Base-by-base conservation (phyloP, 2,329 filamentous ascomycete genomes). In the Onygena corvina region DNA sequence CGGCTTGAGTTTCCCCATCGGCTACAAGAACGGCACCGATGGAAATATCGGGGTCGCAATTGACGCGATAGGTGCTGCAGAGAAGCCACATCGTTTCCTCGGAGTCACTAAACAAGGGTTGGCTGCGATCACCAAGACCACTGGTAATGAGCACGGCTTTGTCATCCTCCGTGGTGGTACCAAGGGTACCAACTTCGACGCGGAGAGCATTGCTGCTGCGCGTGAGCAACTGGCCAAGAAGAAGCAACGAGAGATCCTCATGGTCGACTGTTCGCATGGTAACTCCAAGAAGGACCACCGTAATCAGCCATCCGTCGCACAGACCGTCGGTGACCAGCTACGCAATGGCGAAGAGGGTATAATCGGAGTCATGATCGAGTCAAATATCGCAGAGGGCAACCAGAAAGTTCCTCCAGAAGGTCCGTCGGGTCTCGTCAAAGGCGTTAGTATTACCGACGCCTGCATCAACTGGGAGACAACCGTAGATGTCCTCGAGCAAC, bases 1-100 rank as follows among this genome's bases (percentile, higher is more conserved):
- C 48, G 92, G 92, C 62, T 75, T 96, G 30, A 93, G 85, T 58
- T 96, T 95, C 83, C 92, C 92, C 1, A 88, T 98, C 8, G 92
- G 92, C 47, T 98, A 98, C 84, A 98, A 98, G 79, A 98, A 98
- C 69, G 92, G 92, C 56, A 98, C 92, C 27, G 92, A 98, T 65
- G 92, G 92, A 47, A 84, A 83, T 6, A 72, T 96, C 44, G 79
- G 82, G 50, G 89, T 96, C 3, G 89, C 92, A 9, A 86, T 96
- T 59, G 92, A 98, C 64, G 92, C 92, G 46, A 94, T 96, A 65
- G 88, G 89, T 54, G 86, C 92, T 12, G 90, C 93, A 46, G 81
- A 79, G 65, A 86, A 94, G 64, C 86, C 87, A 12, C 92, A 98
- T 64, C 88, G 95, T 74, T 96, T 98, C 76, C 76, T 98, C 59